A percentile compares a stretch with the other conserved stretches of the same genome.
Conservation (phyloP, 495 filamentous ascomycete species). For the Tuber melanosporum region DNA sequence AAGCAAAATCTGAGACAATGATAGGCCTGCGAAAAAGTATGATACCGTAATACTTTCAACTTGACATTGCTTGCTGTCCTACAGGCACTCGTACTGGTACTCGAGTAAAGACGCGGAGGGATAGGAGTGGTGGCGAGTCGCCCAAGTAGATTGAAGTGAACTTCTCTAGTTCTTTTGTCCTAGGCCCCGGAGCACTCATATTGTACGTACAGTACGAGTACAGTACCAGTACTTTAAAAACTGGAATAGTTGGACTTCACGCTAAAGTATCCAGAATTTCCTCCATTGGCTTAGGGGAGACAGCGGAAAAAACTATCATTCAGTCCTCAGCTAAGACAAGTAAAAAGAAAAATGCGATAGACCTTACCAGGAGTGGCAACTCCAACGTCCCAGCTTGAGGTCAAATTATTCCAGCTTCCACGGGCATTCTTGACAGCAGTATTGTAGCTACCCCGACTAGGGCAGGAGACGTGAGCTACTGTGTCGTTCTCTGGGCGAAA, state of each 20-base stretch:
- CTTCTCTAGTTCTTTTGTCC: background rate
- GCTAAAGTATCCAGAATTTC: too few species aligned
- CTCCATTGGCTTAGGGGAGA: too few species aligned
- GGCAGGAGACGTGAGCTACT: background rate
- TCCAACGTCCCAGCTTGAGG: too few species aligned
- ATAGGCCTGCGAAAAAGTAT: background rate
- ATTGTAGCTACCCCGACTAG: background rate
- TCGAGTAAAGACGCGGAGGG: background rate
- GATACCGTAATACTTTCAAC: background rate
- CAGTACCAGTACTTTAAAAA: too few species aligned
- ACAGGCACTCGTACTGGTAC: background rate
- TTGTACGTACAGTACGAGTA: background rate
- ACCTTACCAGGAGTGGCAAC: too few species aligned
- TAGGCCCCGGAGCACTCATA: background rate
- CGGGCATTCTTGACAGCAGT: background rate
- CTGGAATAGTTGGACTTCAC: too few species aligned
- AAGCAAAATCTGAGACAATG: background rate
- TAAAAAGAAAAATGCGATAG: too few species aligned
- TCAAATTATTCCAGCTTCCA: too few species aligned
- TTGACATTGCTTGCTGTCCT: background rate
- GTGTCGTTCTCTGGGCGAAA: background rate
- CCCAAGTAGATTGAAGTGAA: background rate
- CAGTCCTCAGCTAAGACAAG: too few species aligned
- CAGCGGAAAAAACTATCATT: too few species aligned
- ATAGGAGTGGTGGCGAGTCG: background rate